Base-by-base conservation (phyloP, 2,329 filamentous ascomycete species). In the Calonectria pseudoturangicola region DNA sequence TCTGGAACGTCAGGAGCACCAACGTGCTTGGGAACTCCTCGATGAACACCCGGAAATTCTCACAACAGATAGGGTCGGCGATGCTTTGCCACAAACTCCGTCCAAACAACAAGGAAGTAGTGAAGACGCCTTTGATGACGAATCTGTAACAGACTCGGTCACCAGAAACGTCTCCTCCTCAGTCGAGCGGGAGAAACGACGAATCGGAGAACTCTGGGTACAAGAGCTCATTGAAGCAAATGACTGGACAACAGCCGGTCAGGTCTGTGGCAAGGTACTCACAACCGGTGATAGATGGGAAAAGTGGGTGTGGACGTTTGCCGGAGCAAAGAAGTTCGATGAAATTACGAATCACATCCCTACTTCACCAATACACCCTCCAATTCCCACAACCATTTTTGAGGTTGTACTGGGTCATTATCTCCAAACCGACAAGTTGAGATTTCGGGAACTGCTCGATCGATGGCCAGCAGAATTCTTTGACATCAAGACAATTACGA, bases 261-360 rank as follows among this genome's bases (percentile, higher is more conserved):
- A 93, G 79, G 88, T 97, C 4, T 96, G 95, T 71, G 94, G 93
- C 16, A 95, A 93, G 80, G 96, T 98, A 0, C 87, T 99, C 1
- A 92, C 92, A 51, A 95, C 93, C 1, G 92, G 95, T 1, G 89
- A 93, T 60, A 88, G 93, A 77, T 99, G 97, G 97, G 96, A 98
- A 85, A 95, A 97, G 79, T 98, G 96, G 95, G 93, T 97, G 6
- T 97, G 94, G 91, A 93, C 91, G 0, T 99, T 99, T 84, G 95
- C 95, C 9, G 93, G 95, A 48, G 93, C 94, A 2, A 90, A 94
- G 75, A 95, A 92, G 80, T 95, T 98, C 78, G 95, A 98, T 81
- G 96, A 98, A 78, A 98, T 99, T 73, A 93, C 94, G 6, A 90
- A 93, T 43, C 92, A 93, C 79, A 94, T 99, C 36, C 97, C 97